Base-by-base conservation (phyloP, 257 asterid species). In the Penstemon eatonii region DNA sequence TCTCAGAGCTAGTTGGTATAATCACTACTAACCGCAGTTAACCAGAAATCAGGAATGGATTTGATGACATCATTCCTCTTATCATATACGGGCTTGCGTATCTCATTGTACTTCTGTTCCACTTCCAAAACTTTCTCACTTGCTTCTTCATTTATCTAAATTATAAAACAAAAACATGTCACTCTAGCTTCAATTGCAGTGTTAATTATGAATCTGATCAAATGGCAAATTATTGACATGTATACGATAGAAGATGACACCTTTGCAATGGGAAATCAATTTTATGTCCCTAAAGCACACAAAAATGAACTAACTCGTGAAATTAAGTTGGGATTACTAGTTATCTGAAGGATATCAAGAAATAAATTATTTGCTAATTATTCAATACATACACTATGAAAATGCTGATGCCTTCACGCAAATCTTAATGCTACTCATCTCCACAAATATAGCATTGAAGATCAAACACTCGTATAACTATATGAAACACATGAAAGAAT, bases 81-180 rank as follows among this genome's bases (percentile, higher is more conserved):
- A 50, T 85, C 83, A 66, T 85, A 87, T 40, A 85, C 68, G 11
- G 95, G 91, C 71, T 74, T 83, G 54, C 89, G 84, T n/a, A 71
- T 47, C 72, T 63, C 86, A 72, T 78, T 81, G 53, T 73, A 85
- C 86, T 76, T 81, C 63, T 83, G 87, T 63, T 87, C 91, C 45
- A 87, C 63, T 75, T 75, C 89, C 80, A 87, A 73, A 47, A 85
- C 91, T 62, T 85, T 75, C 72, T 87, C 94, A 77, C 86, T 81
- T n/a, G 87, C 89, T 65, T 79, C 84, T 68, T 87, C 94, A 59
- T 87, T 87, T 62, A 87, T 83, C 94, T 85, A 84, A 51, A 52
- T 73, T 39, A 47, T 11, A 25, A 12, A 38, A 19, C 47, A 60
- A 3, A 69, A 56, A 56, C 42, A 12, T 55, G 65, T 68, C 25